Conservation (phyloP, 108 stramenopile genomes). For the Skeletonema tropicum region DNA sequence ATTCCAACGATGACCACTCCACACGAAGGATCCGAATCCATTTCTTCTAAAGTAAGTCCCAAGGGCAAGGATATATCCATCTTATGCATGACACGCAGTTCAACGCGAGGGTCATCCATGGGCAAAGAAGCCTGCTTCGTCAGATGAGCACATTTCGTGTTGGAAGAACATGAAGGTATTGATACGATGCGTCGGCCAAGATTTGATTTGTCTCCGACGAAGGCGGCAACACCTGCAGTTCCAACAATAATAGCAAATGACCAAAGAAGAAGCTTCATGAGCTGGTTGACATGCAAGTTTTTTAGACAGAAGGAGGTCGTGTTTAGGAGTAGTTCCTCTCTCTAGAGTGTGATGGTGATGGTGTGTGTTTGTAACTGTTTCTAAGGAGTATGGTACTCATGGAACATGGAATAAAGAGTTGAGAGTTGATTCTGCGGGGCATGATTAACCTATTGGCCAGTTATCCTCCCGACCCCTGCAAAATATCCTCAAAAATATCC, state of each 20-base stretch:
- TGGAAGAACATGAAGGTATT: neutral
- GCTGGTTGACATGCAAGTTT: too few relatives aligned
- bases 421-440: too few relatives aligned
- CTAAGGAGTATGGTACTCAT: too few relatives aligned
- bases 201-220: neutral
- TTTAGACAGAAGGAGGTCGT: too few relatives aligned
- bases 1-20: constrained; percentile 34
- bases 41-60: constrained; percentile 28
- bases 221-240: neutral
- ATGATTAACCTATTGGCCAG: too few relatives aligned
- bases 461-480: too few relatives aligned
- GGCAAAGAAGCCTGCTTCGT: neutral
- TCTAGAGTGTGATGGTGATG: too few relatives aligned
- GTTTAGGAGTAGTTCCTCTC: too few relatives aligned
- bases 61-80: constrained; percentile 21
- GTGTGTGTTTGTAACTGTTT: too few relatives aligned
- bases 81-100: constrained; percentile 14
- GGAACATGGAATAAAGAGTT: too few relatives aligned
- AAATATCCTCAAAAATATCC: too few relatives aligned
- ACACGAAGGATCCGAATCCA: constrained; percentile 21
- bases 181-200: too few relatives aligned
- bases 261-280: neutral
- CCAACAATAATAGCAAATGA: neutral
- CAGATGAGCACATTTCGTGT: neutral
- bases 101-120: constrained; percentile 18